phyloP scores from a whole-genome alignment of 176 grass and related monocot genomes.

The Pontederia crassipes region DNA sequence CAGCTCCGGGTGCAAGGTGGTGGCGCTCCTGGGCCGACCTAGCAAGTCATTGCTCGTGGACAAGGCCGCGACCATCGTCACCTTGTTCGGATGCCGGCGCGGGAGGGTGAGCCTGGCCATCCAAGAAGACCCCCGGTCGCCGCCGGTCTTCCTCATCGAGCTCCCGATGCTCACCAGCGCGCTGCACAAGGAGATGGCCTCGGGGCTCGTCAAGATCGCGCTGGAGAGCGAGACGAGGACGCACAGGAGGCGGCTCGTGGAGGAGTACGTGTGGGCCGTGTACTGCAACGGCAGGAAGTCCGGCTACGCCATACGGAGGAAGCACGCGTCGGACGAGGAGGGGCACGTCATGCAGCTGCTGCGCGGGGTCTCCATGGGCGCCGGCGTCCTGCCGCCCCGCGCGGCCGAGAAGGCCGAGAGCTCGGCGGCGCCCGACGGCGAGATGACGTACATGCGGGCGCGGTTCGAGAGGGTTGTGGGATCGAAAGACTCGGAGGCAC shows the following conservation, averaged over 20 bases:
- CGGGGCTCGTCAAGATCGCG: constrained; percentile 70
- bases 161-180: constrained; percentile 63
- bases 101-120: constrained; percentile 69
- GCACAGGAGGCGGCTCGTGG: constrained; percentile 48
- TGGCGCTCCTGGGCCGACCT: constrained; percentile 55
- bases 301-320: constrained; percentile 77
- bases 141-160: constrained; percentile 77
- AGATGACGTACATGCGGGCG: constrained; percentile 82
- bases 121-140: constrained; percentile 83
- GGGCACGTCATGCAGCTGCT: constrained; percentile 72
- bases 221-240: constrained; percentile 93
- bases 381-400: constrained; percentile 66
- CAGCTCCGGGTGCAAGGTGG: constrained; percentile 91
- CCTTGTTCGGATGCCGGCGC: constrained; percentile 60
- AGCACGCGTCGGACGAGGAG: constrained; percentile 74
- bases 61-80: constrained; percentile 73
- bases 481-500: constrained; percentile 87
- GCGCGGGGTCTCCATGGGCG: constrained; percentile 86
- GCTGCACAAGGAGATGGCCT: constrained; percentile 77
- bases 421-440: constrained; percentile 45
- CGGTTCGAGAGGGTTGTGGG: constrained; percentile 90
- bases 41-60: constrained; percentile 62
- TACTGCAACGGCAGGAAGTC: constrained; percentile 95
- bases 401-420: constrained; percentile 42
- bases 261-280: constrained; percentile 93